A percentile compares a stretch with the other conserved stretches of the same genome.
Conservation (phyloP, 148 eudicot species). For the Arbutus unedo region DNA sequence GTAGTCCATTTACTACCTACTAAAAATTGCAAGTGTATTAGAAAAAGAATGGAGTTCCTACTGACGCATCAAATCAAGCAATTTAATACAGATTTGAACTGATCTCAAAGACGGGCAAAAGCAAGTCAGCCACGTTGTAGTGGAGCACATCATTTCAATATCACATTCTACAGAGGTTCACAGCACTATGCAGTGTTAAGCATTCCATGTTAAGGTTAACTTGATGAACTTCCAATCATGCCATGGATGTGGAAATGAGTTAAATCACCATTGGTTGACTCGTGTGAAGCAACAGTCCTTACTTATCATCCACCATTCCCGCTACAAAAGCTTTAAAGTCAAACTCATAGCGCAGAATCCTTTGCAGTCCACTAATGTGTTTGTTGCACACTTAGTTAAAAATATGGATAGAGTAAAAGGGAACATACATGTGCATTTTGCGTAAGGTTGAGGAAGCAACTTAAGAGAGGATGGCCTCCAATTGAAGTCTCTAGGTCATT, state of each 20-base stretch:
- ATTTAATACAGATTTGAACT: neutral
- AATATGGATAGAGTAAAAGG: neutral
- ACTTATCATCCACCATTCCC: neutral
- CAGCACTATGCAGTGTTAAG: neutral
- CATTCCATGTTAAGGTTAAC: neutral
- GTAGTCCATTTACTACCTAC: slow-evolving; percentile 94
- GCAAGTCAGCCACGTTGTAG: neutral
- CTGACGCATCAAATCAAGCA: slow-evolving; percentile 3
- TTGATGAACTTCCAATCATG: neutral
- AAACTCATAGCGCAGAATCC: neutral
- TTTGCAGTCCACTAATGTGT: neutral
- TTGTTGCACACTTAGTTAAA: neutral
- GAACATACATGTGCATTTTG: neutral
- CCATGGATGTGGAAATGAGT: neutral
- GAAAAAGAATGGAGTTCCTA: slow-evolving; percentile 6
- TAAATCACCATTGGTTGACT: neutral
- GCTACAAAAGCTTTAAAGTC: neutral
- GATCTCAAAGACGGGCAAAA: neutral
- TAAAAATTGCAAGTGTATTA: slow-evolving; percentile 36
- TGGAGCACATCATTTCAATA: neutral
- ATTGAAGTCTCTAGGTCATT: neutral
- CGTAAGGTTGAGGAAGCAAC: neutral
- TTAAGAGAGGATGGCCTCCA: neutral
- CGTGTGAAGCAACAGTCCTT: neutral
- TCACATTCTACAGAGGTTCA: neutral